A percentile compares a stretch with the other conserved stretches of the same genome.
These are phyloP conservation scores for Nakaseomyces sp. DNA, from an alignment of 1,139 yeast species.

Conservation along the genomic window DNA sequence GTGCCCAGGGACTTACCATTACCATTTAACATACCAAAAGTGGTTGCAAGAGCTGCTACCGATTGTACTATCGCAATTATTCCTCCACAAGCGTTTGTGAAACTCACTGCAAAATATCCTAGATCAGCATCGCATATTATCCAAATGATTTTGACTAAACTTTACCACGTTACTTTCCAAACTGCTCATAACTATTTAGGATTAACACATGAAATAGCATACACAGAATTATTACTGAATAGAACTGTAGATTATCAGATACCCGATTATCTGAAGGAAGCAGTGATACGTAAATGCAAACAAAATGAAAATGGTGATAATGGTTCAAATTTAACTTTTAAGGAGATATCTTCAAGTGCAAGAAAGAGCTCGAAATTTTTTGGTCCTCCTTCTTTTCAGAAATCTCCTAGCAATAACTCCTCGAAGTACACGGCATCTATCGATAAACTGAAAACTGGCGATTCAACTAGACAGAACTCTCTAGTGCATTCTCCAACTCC, in stretches of 20 bases:
- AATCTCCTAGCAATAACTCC: background rate
- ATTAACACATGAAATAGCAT: constrained; percentile 69
- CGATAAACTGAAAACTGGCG: background rate
- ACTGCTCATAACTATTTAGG: constrained; percentile 85
- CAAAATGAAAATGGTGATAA: background rate
- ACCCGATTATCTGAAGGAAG: constrained; percentile 53
- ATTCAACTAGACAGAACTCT: background rate
- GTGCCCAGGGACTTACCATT: background rate
- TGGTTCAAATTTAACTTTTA: background rate
- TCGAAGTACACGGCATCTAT: background rate
- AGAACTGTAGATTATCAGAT: constrained; percentile 39
- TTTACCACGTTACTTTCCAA: constrained; percentile 84
- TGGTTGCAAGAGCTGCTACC: constrained; percentile 35
- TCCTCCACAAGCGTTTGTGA: constrained; percentile 72
- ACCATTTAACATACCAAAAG: constrained; percentile 24
- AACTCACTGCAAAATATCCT: constrained; percentile 70
- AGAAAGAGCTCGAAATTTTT: constrained; percentile 1
- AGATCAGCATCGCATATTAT: constrained; percentile 89
- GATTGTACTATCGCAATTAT: constrained; percentile 84
- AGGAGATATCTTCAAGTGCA: background rate
- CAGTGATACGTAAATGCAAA: constrained; percentile 42
- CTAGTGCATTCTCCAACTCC: background rate
- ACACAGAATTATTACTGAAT: constrained; percentile 66
- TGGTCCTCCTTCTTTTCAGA: background rate
- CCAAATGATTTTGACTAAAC: constrained; percentile 79